These are phyloP conservation scores for Cephalotrichum gorgonifer DNA, from an alignment of 2,329 filamentous ascomycete species.

Conservation along the genomic window DNA sequence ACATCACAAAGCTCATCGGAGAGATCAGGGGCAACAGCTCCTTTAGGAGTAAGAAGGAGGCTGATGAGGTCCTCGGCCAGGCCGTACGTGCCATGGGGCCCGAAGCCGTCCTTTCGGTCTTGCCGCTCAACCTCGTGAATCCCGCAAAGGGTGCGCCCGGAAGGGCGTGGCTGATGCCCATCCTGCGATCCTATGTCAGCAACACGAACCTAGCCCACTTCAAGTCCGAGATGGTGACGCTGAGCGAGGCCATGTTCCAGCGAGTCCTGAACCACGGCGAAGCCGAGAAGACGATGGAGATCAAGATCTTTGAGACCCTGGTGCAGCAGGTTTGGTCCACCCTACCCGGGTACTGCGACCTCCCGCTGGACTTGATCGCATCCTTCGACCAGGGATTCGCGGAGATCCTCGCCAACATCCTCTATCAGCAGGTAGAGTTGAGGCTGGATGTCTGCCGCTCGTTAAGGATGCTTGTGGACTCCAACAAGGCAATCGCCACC, in stretches of 20 bases:
- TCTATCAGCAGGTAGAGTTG: constrained; percentile 86
- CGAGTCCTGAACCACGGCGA: constrained; percentile 72
- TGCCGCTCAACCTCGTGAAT: constrained; percentile 77
- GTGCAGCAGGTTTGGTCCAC: constrained; percentile 94
- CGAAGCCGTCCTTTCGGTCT: constrained; percentile 66
- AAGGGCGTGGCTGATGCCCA: constrained; percentile 87
- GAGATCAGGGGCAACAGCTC: constrained; percentile 80
- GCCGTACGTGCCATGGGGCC: constrained; percentile 87
- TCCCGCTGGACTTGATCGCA: constrained; percentile 67
- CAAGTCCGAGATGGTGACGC: constrained; percentile 71
- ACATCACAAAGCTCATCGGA: constrained; percentile 68
- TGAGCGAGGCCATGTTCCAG: constrained; percentile 87
- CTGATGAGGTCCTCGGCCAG: constrained; percentile 79
- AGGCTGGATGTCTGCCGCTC: constrained; percentile 79
- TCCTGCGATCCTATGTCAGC: constrained; percentile 79
- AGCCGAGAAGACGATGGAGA: constrained; percentile 83
- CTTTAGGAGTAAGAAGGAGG: constrained; percentile 90
- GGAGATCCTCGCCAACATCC: constrained; percentile 78
- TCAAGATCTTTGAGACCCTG: constrained; percentile 95
- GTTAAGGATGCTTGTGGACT: constrained; percentile 80
- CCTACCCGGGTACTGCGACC: constrained; percentile 87
- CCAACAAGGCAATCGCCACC: constrained; percentile 70
- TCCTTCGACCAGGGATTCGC: constrained; percentile 84
- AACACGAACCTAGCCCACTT: constrained; percentile 86
- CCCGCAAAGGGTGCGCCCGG: constrained; percentile 70